A percentile compares a stretch with the other conserved stretches of the same genome.
Evolutionary conservation across 2,329 filamentous ascomycete species (phyloP).

Genomic region (Cladophialophora chaetospira): DNA sequence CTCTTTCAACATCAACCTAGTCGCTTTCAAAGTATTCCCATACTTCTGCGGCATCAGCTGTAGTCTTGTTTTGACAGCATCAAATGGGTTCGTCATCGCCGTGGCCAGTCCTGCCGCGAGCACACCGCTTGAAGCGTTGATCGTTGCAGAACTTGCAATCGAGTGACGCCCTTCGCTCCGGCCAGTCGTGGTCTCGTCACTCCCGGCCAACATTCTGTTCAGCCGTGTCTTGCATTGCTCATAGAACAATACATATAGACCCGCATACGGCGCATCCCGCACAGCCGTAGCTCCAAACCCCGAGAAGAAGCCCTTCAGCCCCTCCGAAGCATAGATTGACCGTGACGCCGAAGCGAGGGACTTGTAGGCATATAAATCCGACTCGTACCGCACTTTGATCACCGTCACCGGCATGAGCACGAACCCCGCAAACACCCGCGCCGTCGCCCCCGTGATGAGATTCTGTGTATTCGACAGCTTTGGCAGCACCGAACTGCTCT

Average conservation of each 20-base stretch:
- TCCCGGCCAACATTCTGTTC: slow-evolving; percentile 35
- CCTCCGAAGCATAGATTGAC: slow-evolving; percentile 74
- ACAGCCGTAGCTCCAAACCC: slow-evolving; percentile 93
- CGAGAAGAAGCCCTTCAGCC: slow-evolving; percentile 82
- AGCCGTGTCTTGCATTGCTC: slow-evolving; percentile 75
- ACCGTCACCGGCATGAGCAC: slow-evolving; percentile 95
- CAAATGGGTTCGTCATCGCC: slow-evolving; percentile 91
- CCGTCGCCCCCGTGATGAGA: slow-evolving; percentile 78
- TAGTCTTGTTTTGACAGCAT: slow-evolving; percentile 91
- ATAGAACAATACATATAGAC: slow-evolving; percentile 91
- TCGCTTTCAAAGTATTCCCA: slow-evolving; percentile 77
- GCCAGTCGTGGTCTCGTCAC: background rate
- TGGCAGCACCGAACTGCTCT: slow-evolving; percentile 65
- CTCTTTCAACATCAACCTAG: slow-evolving; percentile 73
- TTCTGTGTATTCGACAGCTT: slow-evolving; percentile 84
- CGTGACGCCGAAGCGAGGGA: slow-evolving; percentile 71
- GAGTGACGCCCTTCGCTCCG: slow-evolving; percentile 8
- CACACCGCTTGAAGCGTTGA: slow-evolving; percentile 84
- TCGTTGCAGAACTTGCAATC: slow-evolving; percentile 57
- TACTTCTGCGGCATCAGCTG: slow-evolving; percentile 86
- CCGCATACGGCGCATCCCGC: slow-evolving; percentile 94
- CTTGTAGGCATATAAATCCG: slow-evolving; percentile 78
- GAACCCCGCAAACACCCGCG: slow-evolving; percentile 83
- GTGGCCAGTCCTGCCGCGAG: slow-evolving; percentile 81
- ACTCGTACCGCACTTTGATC: slow-evolving; percentile 95